A percentile compares a stretch with the other conserved stretches of the same genome.
Conservation (phyloP, 169 alveolate species). For the Ichthyophthirius multifiliis region DNA sequence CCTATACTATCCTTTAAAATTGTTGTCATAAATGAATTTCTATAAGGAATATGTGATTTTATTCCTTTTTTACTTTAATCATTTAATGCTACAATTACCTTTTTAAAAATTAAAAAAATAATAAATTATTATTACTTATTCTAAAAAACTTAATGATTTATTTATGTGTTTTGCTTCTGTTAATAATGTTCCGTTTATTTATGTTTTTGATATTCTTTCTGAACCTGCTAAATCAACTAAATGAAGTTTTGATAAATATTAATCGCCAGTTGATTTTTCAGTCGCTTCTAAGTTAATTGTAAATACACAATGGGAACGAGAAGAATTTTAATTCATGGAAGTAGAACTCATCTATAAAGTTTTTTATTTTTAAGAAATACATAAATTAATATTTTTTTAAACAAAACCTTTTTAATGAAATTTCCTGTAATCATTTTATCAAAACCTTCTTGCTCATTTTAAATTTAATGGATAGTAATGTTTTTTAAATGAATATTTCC, state of each 20-base stretch:
- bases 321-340: constrained; percentile 67
- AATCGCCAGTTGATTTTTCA: constrained; percentile 44
- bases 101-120: constrained; percentile 34
- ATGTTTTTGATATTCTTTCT: constrained; percentile 77
- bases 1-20: constrained; percentile 80
- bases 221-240: constrained; percentile 86
- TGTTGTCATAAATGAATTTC: constrained; percentile 85
- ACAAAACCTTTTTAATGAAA: constrained; percentile 62
- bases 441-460: constrained; percentile 72
- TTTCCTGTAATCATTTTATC: constrained; percentile 82
- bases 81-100: constrained; percentile 70
- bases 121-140: constrained; percentile 51
- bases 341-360: constrained; percentile 73
- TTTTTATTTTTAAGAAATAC: too few species aligned
- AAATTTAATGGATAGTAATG: constrained; percentile 66
- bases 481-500: constrained; percentile 76
- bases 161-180: constrained; percentile 81
- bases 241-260: constrained; percentile 71
- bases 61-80: constrained; percentile 64
- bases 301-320: constrained; percentile 66
- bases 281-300: constrained; percentile 50
- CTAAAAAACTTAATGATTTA: constrained; percentile 73
- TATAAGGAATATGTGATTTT: constrained; percentile 81
- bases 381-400: too few species aligned
- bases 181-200: constrained; percentile 69